Evolutionary conservation across 2,329 filamentous ascomycete species (phyloP).

Genomic region (Mycosphaerella sp.): DNA sequence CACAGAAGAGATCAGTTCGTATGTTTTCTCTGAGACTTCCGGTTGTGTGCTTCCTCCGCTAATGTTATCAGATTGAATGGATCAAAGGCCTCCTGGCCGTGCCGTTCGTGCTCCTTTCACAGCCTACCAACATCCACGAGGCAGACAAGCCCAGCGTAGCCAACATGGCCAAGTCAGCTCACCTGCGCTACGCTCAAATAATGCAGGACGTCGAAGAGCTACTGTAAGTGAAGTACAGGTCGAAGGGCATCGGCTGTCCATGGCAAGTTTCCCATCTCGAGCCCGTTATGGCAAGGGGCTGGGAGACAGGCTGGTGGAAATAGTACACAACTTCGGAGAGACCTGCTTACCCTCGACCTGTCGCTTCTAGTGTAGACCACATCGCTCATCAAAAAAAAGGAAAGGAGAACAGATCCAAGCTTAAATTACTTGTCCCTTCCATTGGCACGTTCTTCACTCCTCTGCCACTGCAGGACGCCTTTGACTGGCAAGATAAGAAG

Average conservation of each 20-base stretch:
- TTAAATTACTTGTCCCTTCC: slow-evolving; percentile 83
- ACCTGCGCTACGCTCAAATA: slow-evolving; percentile 87
- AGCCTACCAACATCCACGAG: slow-evolving; percentile 82
- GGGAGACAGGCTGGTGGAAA: no score
- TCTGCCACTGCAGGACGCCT: slow-evolving; percentile 70
- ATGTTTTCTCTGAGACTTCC: slow-evolving; percentile 34
- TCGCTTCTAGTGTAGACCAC: slow-evolving; percentile 52
- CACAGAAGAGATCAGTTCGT: slow-evolving; percentile 88
- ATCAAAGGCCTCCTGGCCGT: slow-evolving; percentile 86
- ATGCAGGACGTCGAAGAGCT: slow-evolving; percentile 88
- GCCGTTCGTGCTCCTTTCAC: slow-evolving; percentile 92
- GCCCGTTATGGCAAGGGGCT: no score
- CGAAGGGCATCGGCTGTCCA: no score
- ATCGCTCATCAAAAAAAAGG: slow-evolving; percentile 65
- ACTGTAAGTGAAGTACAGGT: slow-evolving; percentile 49
- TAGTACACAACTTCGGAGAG: no score
- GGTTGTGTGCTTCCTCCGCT: slow-evolving; percentile 8
- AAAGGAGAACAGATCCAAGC: slow-evolving; percentile 58
- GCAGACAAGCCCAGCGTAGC: slow-evolving; percentile 55
- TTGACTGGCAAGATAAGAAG: slow-evolving; percentile 78
- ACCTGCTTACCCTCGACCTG: no score
- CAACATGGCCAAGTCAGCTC: slow-evolving; percentile 68
- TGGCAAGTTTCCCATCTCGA: no score
- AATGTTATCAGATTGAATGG: slow-evolving; percentile 50
- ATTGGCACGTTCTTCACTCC: slow-evolving; percentile 93